A percentile compares a stretch with the other conserved stretches of the same genome.
phyloP scores from a whole-genome alignment of 2,329 filamentous ascomycete species.

The Periconia digitata region DNA sequence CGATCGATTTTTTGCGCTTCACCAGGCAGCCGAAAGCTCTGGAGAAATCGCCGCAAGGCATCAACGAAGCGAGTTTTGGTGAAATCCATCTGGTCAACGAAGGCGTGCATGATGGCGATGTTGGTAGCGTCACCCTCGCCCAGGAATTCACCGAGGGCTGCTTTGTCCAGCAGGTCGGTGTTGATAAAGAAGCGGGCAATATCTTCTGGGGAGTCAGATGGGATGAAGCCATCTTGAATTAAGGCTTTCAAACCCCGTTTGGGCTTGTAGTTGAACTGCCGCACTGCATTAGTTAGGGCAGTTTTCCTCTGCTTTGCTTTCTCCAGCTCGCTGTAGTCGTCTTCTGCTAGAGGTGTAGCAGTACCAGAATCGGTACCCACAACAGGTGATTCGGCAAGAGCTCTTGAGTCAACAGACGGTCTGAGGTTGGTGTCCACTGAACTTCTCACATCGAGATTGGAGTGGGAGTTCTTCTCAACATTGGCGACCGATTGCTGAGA shows the following conservation, averaged over 20 bases:
- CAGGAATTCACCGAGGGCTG: slow-evolving; percentile 88
- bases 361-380: slow-evolving; percentile 52
- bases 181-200: slow-evolving; percentile 80
- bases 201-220: slow-evolving; percentile 74
- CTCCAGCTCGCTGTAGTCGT: slow-evolving; percentile 92
- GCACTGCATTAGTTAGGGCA: slow-evolving; percentile 82
- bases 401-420: slow-evolving; percentile 75
- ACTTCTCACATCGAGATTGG: slow-evolving; percentile 47
- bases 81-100: slow-evolving; percentile 95
- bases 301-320: slow-evolving; percentile 94
- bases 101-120: slow-evolving; percentile 97
- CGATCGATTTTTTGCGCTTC: slow-evolving; percentile 99
- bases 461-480: slow-evolving; percentile 45
- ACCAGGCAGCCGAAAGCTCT: slow-evolving; percentile 91
- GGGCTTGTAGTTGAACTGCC: slow-evolving; percentile 96
- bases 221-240: slow-evolving; percentile 83
- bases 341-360: slow-evolving; percentile 60
- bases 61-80: slow-evolving; percentile 89
- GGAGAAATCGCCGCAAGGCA: slow-evolving; percentile 84
- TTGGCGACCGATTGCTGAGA: slow-evolving; percentile 67
- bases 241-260: slow-evolving; percentile 88
- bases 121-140: slow-evolving; percentile 92
- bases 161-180: slow-evolving; percentile 86
- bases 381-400: slow-evolving; percentile 62
- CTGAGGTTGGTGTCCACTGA: slow-evolving; percentile 61